Base-by-base conservation (phyloP, 345 rosid species). In the Gossypium herbaceum region DNA sequence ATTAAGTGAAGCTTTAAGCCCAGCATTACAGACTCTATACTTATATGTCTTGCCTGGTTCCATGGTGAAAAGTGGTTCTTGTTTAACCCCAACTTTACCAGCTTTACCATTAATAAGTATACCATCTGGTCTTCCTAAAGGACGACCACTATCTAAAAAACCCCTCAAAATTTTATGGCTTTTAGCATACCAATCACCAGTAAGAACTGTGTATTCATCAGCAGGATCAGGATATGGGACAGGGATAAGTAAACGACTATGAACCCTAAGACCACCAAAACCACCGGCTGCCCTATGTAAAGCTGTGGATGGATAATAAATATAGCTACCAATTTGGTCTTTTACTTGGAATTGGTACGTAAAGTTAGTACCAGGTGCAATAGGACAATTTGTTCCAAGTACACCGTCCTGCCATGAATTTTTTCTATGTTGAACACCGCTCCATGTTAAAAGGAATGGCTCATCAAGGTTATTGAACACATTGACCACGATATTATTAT, bases 281-380 rank as follows among this genome's bases (percentile, higher is more conserved):
- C 82, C 97, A 56, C 97, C 94, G 1, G 85, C 85, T 2, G 89
- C 76, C 51, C 86, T 80, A 73, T 88, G 97, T 75, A 86, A 29
- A 2, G 24, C 85, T 2, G 84, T 84, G 76, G 77, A 73, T 1
- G 92, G 94, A 70, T 87, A 88, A 74, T 91, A 91, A 65, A 84
- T 79, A 72, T 84, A 91, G 84, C 93, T 91, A 5, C 96, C 96
- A 24, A 94, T 94, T 75, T 94, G 98, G 72, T 94, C 98, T 87
- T 93, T 93, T 11, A 90, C 93, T 73, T 93, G 98, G 84, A 89
- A 91, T n/a, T 80, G 84, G 82, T 87, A 94, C 4, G 98, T 92
- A 84, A 1, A 87, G 86, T 92, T 94, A 43, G 85, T 79, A 2
- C 97, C 94, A 0, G 97, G 92, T 2, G 52, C 75, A 72, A 92